Conservation (phyloP, 2,329 filamentous ascomycete genomes). For the Dothistroma pini region DNA sequence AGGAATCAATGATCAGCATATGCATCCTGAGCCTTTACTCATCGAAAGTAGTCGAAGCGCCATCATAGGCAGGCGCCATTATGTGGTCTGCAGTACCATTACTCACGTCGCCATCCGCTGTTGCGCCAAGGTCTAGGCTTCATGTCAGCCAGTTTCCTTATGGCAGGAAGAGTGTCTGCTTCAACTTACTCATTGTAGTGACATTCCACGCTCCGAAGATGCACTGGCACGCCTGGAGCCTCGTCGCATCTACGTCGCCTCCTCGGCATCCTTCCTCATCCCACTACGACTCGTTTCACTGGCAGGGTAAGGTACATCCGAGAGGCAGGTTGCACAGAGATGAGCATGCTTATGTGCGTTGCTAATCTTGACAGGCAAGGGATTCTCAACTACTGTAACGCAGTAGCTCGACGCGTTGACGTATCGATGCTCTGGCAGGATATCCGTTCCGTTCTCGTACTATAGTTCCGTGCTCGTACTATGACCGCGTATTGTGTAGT, state of each 20-base stretch:
- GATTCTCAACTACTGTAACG: neutral
- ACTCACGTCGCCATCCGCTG: neutral
- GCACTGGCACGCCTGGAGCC: neutral
- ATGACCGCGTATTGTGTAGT: neutral
- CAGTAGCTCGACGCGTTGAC: constrained; percentile 1
- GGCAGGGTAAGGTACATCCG: neutral
- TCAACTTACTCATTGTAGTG: neutral
- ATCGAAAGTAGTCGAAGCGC: neutral
- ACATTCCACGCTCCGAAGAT: neutral
- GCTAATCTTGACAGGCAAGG: neutral
- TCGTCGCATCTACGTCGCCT: neutral
- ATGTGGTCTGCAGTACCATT: neutral
- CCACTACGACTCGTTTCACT: neutral
- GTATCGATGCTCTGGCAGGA: neutral
- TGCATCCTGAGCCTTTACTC: neutral
- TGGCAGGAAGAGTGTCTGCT: neutral
- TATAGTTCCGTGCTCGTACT: neutral
- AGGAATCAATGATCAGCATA: neutral
- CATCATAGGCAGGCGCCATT: neutral
- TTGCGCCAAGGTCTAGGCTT: neutral
- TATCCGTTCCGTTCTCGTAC: neutral
- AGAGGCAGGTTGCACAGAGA: neutral
- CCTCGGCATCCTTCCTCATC: neutral
- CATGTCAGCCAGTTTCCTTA: neutral
- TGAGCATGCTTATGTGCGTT: neutral